Base-by-base conservation (phyloP, 768 basidiomycete species). In the Rubroboletus satanas region DNA sequence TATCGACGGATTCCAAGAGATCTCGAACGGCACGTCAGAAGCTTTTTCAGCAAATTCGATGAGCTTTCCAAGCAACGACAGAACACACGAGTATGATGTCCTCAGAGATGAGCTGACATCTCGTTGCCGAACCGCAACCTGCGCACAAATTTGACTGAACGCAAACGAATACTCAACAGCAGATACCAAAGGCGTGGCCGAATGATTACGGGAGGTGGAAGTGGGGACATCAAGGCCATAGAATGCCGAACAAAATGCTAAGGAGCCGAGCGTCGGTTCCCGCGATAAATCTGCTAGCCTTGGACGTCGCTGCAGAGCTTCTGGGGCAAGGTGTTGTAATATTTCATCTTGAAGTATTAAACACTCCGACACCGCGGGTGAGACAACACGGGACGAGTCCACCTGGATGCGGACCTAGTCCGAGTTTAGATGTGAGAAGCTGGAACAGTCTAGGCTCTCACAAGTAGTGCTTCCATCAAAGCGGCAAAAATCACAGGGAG, bases 401-500 rank as follows among this genome's bases (percentile, higher is more conserved):
- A 59, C 64, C 58, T 69, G 68, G 18, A 82, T 57, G 54, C 74
- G 68, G 21, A 72, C 59, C 77, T 79, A 32, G 45, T 51, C 32
- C 21, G 6, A 32, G 37, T n/a, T 63, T 55, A 59, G 55, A 54
- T 21, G 10, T 45, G 32, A 9, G 15, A 29, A 14, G 14, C 4
- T 8, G 21, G 45, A 38, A 23, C 0, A 44, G 39, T n/a, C 26
- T 4, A 42, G 18, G 29, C 14, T 47, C 78, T 69, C 68, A 93
- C 92, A 57, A 81, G 73, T 33, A 92, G 58, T 6, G 79, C 63
- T 56, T 91, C 87, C 38, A 87, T 65, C 41, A 91, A 74, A 7
- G 82, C 84, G 2, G 83, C 75, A 54, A 95, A 87, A 14, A 93
- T 75, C 41, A 93, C 71, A 0, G 96, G 94, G 11, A 94, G 72